Conservation (phyloP, 1,284 basidiomycete genomes). For the Ustilago loliicola region DNA sequence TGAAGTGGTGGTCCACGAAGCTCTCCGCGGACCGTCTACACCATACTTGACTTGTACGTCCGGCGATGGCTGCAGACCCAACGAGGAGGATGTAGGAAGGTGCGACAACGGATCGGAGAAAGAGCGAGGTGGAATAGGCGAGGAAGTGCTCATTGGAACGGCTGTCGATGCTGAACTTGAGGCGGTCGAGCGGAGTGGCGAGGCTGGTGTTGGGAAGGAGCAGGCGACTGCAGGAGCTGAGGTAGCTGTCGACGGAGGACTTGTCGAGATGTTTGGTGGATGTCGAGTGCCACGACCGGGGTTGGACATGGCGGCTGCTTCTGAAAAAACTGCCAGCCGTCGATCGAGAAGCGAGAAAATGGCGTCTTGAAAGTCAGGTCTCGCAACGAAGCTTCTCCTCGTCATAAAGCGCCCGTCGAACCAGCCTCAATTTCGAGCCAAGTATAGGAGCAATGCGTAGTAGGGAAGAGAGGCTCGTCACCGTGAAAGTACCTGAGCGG, state of each 20-base stretch:
- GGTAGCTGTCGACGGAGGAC: too few species aligned
- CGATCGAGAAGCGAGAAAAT: too few species aligned
- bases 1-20: constrained; percentile 9
- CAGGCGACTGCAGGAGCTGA: too few species aligned
- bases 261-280: too few species aligned
- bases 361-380: too few species aligned
- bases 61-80: background rate
- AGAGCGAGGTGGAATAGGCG: background rate
- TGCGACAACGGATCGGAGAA: constrained; percentile 2
- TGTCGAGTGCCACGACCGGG: too few species aligned
- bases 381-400: too few species aligned
- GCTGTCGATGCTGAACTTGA: background rate
- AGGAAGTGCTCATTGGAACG: background rate
- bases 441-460: background rate
- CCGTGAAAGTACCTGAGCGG: too few species aligned
- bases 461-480: background rate
- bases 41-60: constrained; percentile 1
- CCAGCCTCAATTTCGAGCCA: too few species aligned
- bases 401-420: too few species aligned
- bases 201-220: background rate
- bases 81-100: background rate
- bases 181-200: background rate
- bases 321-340: too few species aligned
- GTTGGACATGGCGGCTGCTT: too few species aligned
- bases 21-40: background rate